These are phyloP conservation scores for Lathyrus oleraceus DNA, from an alignment of 306 rosid species.

Conservation along the genomic window DNA sequence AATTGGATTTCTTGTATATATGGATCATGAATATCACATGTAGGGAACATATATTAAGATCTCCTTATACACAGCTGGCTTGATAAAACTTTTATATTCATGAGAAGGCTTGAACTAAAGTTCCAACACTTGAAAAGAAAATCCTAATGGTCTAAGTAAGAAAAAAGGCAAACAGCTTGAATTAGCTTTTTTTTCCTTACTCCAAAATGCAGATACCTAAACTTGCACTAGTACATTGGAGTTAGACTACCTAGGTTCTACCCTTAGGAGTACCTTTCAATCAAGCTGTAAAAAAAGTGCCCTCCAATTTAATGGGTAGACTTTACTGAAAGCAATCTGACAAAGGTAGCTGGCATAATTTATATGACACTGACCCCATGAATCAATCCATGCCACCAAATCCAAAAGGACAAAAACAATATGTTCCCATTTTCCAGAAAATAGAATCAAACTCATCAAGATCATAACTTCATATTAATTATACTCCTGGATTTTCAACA, in stretches of 20 bases:
- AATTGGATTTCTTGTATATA: no score
- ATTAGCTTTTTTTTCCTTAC: no score
- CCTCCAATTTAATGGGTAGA: neutral
- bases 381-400: conserved; percentile 17
- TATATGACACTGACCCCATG: conserved; percentile 4
- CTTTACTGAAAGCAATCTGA: conserved; percentile 28
- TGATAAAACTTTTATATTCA: neutral
- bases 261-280: neutral
- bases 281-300: neutral
- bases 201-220: no score
- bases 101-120: neutral
- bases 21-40: no score
- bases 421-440: neutral
- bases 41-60: no score
- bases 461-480: conserved; percentile 12
- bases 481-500: neutral
- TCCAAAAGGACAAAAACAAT: conserved; percentile 28
- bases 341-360: conserved; percentile 30
- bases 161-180: no score
- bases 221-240: no score
- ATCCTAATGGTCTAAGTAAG: no score
- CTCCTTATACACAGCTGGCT: no score
- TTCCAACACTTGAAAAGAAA: neutral
- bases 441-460: conserved; percentile 8
- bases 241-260: neutral